These are phyloP conservation scores for Kluyveromyces sp. DNA, from an alignment of 1,139 yeast species.

Conservation along the genomic window DNA sequence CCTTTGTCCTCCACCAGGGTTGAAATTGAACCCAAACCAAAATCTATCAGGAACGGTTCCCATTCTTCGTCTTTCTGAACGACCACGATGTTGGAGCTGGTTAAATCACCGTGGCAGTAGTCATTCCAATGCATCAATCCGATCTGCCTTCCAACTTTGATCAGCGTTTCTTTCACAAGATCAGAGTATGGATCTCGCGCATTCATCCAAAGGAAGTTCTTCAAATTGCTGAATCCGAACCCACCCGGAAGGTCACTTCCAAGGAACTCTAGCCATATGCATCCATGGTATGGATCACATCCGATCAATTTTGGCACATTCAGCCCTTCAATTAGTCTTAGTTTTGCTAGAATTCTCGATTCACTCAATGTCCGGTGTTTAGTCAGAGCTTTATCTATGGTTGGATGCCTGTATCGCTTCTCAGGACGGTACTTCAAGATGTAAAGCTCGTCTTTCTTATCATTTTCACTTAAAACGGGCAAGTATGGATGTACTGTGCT, in stretches of 20 bases:
- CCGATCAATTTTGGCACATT: slow-evolving; percentile 63
- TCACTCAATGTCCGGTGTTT: slow-evolving; percentile 80
- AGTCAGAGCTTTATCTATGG: slow-evolving; percentile 67
- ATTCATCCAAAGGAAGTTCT: slow-evolving; percentile 63
- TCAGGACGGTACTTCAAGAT: slow-evolving; percentile 84
- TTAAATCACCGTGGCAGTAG: slow-evolving; percentile 89
- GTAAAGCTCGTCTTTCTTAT: slow-evolving; percentile 33
- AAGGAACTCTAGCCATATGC: slow-evolving; percentile 82
- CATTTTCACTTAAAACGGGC: slow-evolving; percentile 19
- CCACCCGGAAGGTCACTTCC: slow-evolving; percentile 48
- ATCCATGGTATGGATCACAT: slow-evolving; percentile 69
- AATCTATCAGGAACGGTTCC: slow-evolving; percentile 71
- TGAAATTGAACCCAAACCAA: slow-evolving; percentile 77
- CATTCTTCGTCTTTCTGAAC: slow-evolving; percentile 25
- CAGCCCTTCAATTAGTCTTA: slow-evolving; percentile 46
- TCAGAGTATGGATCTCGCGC: slow-evolving; percentile 37
- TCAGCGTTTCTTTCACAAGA: slow-evolving; percentile 39
- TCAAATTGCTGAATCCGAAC: slow-evolving; percentile 47
- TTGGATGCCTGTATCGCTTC: slow-evolving; percentile 83
- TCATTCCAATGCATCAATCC: slow-evolving; percentile 70
- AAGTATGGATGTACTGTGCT: slow-evolving; percentile 65
- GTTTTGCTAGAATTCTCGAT: slow-evolving; percentile 63
- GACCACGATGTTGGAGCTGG: slow-evolving; percentile 79
- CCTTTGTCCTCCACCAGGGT: slow-evolving; percentile 85
- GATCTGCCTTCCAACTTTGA: slow-evolving; percentile 58